Evolutionary conservation across 2,329 filamentous ascomycete species (phyloP).

Genomic region (Pseudonectria buxi): DNA sequence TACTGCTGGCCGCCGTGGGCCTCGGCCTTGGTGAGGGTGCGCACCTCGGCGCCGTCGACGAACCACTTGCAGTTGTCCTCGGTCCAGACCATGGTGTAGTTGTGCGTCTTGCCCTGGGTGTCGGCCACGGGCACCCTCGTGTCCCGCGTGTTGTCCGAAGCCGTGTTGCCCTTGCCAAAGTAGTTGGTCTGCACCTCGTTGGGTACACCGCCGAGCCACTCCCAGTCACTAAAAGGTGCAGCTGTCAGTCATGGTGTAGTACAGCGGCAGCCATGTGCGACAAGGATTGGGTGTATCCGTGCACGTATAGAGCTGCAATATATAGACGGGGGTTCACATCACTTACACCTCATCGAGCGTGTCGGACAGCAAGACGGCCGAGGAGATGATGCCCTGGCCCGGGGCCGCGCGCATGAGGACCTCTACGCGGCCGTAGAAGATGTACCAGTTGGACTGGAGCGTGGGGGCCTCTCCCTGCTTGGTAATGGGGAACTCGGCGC

Average conservation of each 20-base stretch:
- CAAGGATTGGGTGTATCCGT: too few species aligned
- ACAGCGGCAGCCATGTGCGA: too few species aligned
- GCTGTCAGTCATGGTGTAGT: not conserved
- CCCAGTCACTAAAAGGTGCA: constrained; percentile 51
- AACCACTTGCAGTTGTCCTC: constrained; percentile 50
- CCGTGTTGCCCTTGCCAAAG: constrained; percentile 61
- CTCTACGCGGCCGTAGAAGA: constrained; percentile 75
- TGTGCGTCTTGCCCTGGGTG: constrained; percentile 42
- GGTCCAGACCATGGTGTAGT: constrained; percentile 64
- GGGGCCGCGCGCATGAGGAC: constrained; percentile 64
- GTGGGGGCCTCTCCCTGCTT: constrained; percentile 50
- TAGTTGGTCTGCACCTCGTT: constrained; percentile 71
- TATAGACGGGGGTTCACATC: too few species aligned
- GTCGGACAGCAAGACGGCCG: constrained; percentile 68
- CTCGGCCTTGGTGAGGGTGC: constrained; percentile 32
- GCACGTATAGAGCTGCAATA: too few species aligned
- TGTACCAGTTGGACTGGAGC: constrained; percentile 67
- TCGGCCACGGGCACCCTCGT: constrained; percentile 33
- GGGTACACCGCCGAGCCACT: constrained; percentile 64
- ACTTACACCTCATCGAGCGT: constrained; percentile 48
- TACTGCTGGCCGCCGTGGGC: constrained; percentile 43
- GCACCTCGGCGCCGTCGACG: constrained; percentile 40
- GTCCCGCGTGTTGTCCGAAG: constrained; percentile 50
- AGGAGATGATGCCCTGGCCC: constrained; percentile 70
- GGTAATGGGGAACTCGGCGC: constrained; percentile 45